These are phyloP conservation scores for Bipolaris victoriae DNA, from an alignment of 2,329 filamentous ascomycete species.

Conservation along the genomic window DNA sequence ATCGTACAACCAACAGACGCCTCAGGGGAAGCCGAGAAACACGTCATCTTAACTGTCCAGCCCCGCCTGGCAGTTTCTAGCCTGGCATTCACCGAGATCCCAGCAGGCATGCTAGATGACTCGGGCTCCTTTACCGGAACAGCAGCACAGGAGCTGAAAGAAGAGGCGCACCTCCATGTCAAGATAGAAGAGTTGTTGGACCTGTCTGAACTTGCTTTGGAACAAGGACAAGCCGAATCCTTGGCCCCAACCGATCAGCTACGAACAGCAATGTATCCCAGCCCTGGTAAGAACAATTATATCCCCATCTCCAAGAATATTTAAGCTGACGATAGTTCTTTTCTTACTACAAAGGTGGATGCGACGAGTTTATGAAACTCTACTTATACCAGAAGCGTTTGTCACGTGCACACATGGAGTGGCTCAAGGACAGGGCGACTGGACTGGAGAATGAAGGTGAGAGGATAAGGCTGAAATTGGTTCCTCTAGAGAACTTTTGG, in stretches of 20 bases:
- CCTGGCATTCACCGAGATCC: slow-evolving; percentile 62
- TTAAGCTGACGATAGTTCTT: slow-evolving; percentile 47
- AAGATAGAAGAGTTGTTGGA: slow-evolving; percentile 58
- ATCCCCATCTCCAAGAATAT: slow-evolving; percentile 36
- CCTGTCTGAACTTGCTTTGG: slow-evolving; percentile 59
- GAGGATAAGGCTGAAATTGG: slow-evolving; percentile 64
- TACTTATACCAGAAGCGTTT: slow-evolving; percentile 63
- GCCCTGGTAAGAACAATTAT: not conserved
- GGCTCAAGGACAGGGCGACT: slow-evolving; percentile 60
- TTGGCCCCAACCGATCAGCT: not conserved
- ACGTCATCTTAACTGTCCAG: slow-evolving; percentile 62
- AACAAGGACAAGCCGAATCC: slow-evolving; percentile 2
- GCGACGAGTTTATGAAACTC: slow-evolving; percentile 65
- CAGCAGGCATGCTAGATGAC: slow-evolving; percentile 67
- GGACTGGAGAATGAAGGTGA: slow-evolving; percentile 62
- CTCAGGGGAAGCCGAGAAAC: slow-evolving; percentile 46
- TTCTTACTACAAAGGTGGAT: slow-evolving; percentile 59
- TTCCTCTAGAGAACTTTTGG: slow-evolving; percentile 59
- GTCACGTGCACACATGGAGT: slow-evolving; percentile 55
- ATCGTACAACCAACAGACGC: slow-evolving; percentile 59
- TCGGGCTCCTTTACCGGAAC: slow-evolving; percentile 59
- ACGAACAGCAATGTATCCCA: slow-evolving; percentile 1
- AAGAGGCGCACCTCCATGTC: slow-evolving; percentile 63
- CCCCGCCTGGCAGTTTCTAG: slow-evolving; percentile 63
- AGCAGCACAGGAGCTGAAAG: slow-evolving; percentile 63